phyloP scores from a whole-genome alignment of 208 protist species.

The Crithidia expoeki region DNA sequence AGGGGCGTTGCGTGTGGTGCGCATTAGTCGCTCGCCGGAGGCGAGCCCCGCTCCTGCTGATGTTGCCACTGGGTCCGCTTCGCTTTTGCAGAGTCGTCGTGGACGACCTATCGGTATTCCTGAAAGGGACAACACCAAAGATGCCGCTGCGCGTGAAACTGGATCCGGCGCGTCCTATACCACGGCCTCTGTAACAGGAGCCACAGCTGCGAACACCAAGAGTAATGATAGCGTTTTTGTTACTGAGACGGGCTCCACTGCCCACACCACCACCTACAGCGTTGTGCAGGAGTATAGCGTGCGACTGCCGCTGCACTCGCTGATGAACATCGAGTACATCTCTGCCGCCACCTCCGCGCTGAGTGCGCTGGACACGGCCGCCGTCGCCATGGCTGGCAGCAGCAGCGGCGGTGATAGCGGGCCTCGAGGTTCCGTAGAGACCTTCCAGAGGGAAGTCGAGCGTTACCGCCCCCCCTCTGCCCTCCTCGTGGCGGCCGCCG shows the following conservation, averaged over 20 bases:
- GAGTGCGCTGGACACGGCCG: neutral
- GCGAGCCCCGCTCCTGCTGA: no score
- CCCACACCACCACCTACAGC: no score
- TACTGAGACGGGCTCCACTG: no score
- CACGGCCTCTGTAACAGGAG: neutral
- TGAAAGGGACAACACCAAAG: no score
- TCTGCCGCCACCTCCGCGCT: conserved; percentile 64
- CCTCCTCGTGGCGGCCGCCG: conserved; percentile 12
- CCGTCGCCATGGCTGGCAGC: neutral
- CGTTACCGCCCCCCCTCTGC: conserved; percentile 12
- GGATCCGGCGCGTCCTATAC: no score
- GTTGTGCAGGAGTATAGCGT: conserved; percentile 44
- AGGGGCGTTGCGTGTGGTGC: conserved; percentile 60
- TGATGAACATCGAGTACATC: conserved; percentile 84
- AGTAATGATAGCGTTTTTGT: no score
- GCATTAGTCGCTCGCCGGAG: conserved; percentile 22
- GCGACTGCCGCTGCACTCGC: conserved; percentile 60
- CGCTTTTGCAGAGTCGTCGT: no score
- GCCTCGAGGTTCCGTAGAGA: conserved; percentile 1
- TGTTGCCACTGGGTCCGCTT: no score
- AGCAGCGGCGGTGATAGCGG: neutral
- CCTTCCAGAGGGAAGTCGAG: conserved; percentile 15
- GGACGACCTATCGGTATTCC: no score
- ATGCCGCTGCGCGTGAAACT: no score
- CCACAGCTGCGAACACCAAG: neutral